Evolutionary conservation across 1,284 basidiomycete species (phyloP).

Genomic region (Earliella scabrosa): DNA sequence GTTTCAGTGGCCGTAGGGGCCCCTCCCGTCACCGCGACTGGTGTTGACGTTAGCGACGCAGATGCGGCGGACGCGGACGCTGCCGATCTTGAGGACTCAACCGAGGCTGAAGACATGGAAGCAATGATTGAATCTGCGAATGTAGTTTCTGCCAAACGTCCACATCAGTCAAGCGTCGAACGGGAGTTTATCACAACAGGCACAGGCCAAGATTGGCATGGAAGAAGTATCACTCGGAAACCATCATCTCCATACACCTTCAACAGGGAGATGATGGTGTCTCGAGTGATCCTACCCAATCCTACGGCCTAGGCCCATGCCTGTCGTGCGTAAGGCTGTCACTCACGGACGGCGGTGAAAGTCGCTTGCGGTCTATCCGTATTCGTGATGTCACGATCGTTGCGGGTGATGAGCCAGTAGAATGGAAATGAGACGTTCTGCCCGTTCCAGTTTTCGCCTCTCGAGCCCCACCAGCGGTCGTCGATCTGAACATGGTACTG

Average conservation of each 20-base stretch:
- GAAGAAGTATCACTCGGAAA: no score
- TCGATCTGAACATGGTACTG: constrained; percentile 58
- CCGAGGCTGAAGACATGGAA: constrained; percentile 51
- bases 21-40: no score
- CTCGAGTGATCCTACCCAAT: no score
- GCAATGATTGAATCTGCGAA: constrained; percentile 63
- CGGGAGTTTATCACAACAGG: no score
- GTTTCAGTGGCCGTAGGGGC: no score
- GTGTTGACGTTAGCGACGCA: constrained; percentile 6
- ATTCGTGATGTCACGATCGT: constrained; percentile 53
- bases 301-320: no score
- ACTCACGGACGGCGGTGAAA: constrained; percentile 80
- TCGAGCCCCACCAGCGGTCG: constrained; percentile 73
- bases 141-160: constrained; percentile 72
- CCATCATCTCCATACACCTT: not conserved
- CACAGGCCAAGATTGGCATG: no score
- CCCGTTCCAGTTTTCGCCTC: constrained; percentile 56
- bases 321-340: no score
- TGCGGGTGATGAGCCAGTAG: constrained; percentile 72
- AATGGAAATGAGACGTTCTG: constrained; percentile 63
- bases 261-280: not conserved
- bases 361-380: constrained; percentile 65
- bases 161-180: no score
- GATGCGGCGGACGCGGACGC: constrained; percentile 31
- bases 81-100: constrained; percentile 40